Percentiles rank a stretch among this genome's conserved stretches.
Evolutionary conservation across 768 basidiomycete genomes (phyloP).

Genomic region (Tephrocybe sp.): DNA sequence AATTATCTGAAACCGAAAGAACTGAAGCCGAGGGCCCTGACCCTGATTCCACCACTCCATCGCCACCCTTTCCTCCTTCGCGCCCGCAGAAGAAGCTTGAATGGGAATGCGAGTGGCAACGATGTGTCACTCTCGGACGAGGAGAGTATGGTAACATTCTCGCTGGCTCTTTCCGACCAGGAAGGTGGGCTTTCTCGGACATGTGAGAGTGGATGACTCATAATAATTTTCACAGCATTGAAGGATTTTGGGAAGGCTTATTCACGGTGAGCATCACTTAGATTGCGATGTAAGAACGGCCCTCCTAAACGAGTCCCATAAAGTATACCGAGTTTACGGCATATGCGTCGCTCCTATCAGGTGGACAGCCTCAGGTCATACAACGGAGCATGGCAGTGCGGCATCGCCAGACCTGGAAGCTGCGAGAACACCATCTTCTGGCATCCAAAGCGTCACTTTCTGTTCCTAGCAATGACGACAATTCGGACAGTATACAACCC

Average conservation of each 20-base stretch:
- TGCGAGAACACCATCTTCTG: constrained; percentile 72
- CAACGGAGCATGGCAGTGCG: constrained; percentile 75
- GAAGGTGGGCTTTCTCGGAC: constrained; percentile 39
- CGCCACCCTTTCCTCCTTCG: constrained; percentile 21
- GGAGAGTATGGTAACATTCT: constrained; percentile 31
- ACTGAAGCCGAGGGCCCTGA: constrained; percentile 18
- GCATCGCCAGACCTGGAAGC: constrained; percentile 89
- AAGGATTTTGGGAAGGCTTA: constrained; percentile 79
- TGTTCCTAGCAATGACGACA: constrained; percentile 33
- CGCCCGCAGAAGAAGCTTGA: constrained; percentile 40
- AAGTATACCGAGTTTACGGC: constrained; percentile 86
- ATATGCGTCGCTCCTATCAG: constrained; percentile 76
- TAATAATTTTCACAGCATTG: constrained; percentile 42
- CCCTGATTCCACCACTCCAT: constrained; percentile 33
- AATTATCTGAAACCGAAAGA: constrained; percentile 16
- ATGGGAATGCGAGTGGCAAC: constrained; percentile 74
- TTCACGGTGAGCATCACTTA: constrained; percentile 56
- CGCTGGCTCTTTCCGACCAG: constrained; percentile 54
- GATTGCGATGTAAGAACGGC: no score
- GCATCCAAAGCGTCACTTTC: constrained; percentile 26
- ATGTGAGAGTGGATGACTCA: background rate
- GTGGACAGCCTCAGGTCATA: constrained; percentile 62
- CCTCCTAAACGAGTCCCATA: background rate
- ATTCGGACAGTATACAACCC: constrained; percentile 30
- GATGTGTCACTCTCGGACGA: constrained; percentile 43